phyloP scores from a whole-genome alignment of 2,329 filamentous ascomycete species.

The Esteya vermicola region DNA sequence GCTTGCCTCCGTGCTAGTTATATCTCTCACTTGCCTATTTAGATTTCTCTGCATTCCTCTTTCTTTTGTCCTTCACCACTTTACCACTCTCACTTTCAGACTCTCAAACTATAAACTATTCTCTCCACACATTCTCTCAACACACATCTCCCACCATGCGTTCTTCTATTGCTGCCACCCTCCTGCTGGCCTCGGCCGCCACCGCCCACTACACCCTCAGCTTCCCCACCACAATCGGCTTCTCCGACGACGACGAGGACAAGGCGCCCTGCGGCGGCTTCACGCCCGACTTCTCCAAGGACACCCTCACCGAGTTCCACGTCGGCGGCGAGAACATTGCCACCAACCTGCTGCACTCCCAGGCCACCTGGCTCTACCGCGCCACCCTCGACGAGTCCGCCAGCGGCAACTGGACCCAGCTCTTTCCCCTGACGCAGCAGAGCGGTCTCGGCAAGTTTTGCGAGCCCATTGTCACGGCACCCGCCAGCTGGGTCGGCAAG shows the following conservation, averaged over 20 bases:
- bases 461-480: slow-evolving; percentile 31
- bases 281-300: slow-evolving; percentile 25
- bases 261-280: slow-evolving; percentile 41
- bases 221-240: slow-evolving; percentile 31
- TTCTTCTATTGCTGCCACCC: slow-evolving; percentile 15
- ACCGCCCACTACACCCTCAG: slow-evolving; percentile 41
- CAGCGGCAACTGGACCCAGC: slow-evolving; percentile 35
- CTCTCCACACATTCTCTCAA: not conserved
- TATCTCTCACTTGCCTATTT: no score
- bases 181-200: slow-evolving; percentile 24
- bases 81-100: no score
- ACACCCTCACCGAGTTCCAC: slow-evolving; percentile 34
- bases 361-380: slow-evolving; percentile 43
- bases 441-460: slow-evolving; percentile 41
- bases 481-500: slow-evolving; percentile 35
- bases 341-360: slow-evolving; percentile 32
- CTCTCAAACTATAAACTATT: not conserved
- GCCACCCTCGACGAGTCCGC: slow-evolving; percentile 36
- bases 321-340: slow-evolving; percentile 40
- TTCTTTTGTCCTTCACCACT: not conserved
- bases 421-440: slow-evolving; percentile 39
- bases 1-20: no score
- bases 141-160: not conserved
- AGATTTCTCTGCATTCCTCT: slow-evolving; percentile 1
- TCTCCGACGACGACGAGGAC: slow-evolving; percentile 30